These are phyloP conservation scores for Fusarium sterilihyphosum DNA, from an alignment of 2,329 filamentous ascomycete species.

Conservation along the genomic window DNA sequence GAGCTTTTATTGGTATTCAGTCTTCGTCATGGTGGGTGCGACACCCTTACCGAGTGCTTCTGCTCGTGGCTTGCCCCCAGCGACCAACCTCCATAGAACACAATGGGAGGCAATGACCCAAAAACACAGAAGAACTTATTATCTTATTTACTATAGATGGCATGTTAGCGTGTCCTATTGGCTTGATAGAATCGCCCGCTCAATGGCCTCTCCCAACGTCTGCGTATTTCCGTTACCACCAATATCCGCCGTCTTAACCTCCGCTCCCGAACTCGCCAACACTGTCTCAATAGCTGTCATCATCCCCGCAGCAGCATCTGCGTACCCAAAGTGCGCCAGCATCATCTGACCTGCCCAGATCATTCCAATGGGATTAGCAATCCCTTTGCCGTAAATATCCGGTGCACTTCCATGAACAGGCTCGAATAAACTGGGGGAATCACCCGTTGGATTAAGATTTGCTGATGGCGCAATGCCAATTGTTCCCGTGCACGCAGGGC, in stretches of 20 bases:
- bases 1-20: not conserved
- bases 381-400: conserved; percentile 77
- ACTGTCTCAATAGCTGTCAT: conserved; percentile 72
- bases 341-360: conserved; percentile 78
- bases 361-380: conserved; percentile 78
- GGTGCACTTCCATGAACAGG: conserved; percentile 78
- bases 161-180: not conserved
- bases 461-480: conserved; percentile 78
- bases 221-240: conserved; percentile 43
- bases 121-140: too few species aligned
- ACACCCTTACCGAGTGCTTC: accelerated
- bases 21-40: not conserved
- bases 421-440: conserved; percentile 67
- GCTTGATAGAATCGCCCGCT: conserved; percentile 18
- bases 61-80: not conserved
- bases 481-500: conserved; percentile 74
- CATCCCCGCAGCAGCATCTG: conserved; percentile 59
- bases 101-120: accelerated
- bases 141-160: not conserved
- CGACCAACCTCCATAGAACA: too few species aligned
- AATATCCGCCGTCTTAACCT: conserved; percentile 46
- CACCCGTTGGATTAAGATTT: conserved; percentile 69
- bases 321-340: conserved; percentile 41
- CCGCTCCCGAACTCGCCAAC: conserved; percentile 56
- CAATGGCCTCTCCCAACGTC: conserved; percentile 34